Evolutionary conservation across 257 asterid genomes (phyloP).

Genomic region (Voacanga thouarsii): DNA sequence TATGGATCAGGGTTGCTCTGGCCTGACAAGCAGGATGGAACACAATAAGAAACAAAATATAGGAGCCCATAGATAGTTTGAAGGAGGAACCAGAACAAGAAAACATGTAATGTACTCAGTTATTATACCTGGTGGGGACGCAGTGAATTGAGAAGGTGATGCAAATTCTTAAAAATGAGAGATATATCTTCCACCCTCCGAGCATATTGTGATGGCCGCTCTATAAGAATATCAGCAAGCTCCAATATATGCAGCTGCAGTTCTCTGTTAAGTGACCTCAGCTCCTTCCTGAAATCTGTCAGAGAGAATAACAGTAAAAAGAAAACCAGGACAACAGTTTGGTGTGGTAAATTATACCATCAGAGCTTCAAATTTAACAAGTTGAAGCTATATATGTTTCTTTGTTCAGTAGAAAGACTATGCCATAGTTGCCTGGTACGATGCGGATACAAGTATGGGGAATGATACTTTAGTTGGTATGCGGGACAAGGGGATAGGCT

Average conservation of each 20-base stretch:
- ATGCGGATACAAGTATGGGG: too few relatives aligned
- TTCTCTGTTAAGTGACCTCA: constrained; percentile 84
- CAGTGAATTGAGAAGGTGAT: constrained; percentile 88
- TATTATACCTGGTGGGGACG: constrained; percentile 95
- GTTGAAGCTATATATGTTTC: too few relatives aligned
- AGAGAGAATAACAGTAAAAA: constrained; percentile 21
- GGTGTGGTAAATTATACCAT: neutral
- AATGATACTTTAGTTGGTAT: too few relatives aligned
- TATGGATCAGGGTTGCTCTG: constrained; percentile 91
- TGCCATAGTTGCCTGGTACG: too few relatives aligned
- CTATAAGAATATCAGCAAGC: constrained; percentile 95
- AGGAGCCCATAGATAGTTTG: neutral
- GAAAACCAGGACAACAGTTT: constrained; percentile 2
- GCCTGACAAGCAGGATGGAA: constrained; percentile 49
- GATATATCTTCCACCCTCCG: constrained; percentile 95
- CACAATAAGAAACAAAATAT: constrained; percentile 13
- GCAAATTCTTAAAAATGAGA: constrained; percentile 81
- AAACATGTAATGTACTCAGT: neutral
- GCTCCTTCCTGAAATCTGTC: constrained; percentile 85
- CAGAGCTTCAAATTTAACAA: neutral
- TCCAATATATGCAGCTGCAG: constrained; percentile 82
- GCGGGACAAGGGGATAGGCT: too few relatives aligned
- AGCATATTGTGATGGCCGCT: constrained; percentile 95
- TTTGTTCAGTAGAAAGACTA: too few relatives aligned
- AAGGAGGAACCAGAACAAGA: neutral